A percentile compares a stretch with the other conserved stretches of the same genome.
These are phyloP conservation scores for Streptanthus diversifolius DNA, from an alignment of 345 rosid genomes.

Conservation along the genomic window DNA sequence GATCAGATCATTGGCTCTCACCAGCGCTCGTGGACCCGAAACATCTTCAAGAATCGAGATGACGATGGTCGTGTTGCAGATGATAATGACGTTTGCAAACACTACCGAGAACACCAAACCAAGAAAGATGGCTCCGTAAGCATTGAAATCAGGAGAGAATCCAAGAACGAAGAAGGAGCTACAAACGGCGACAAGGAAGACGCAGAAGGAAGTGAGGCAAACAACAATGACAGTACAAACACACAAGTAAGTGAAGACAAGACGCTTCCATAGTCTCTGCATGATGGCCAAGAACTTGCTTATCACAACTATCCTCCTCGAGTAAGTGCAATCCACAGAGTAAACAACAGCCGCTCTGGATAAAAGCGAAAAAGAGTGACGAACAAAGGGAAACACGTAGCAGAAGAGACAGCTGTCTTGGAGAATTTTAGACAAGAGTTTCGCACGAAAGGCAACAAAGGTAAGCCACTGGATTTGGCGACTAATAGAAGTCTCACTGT, in stretches of 20 bases:
- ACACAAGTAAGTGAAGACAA: constrained; percentile 66
- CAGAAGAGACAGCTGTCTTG: constrained; percentile 60
- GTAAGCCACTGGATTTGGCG: constrained; percentile 72
- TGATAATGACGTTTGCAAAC: constrained; percentile 66
- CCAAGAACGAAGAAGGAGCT: constrained; percentile 52
- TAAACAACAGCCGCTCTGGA: constrained; percentile 73
- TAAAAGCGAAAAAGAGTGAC: constrained; percentile 52
- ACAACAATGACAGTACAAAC: constrained; percentile 54
- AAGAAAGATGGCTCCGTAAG: constrained; percentile 52
- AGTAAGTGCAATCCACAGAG: constrained; percentile 80
- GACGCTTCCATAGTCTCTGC: constrained; percentile 64
- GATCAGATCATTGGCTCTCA: constrained; percentile 57
- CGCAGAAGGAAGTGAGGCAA: constrained; percentile 60
- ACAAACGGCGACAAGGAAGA: constrained; percentile 55
- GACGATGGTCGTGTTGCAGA: constrained; percentile 69
- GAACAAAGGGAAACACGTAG: constrained; percentile 75
- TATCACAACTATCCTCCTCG: constrained; percentile 45
- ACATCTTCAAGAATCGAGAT: constrained; percentile 83
- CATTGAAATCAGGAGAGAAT: constrained; percentile 49
- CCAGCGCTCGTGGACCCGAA: constrained; percentile 69
- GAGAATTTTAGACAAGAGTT: constrained; percentile 66
- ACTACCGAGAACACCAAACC: constrained; percentile 73
- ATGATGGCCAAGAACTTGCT: constrained; percentile 49
- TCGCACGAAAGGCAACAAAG: constrained; percentile 53
- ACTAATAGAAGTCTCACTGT: constrained; percentile 57